Base-by-base conservation (phyloP, 192 early-diverging fungal genomes). In the Backusella parvicylindrica region DNA sequence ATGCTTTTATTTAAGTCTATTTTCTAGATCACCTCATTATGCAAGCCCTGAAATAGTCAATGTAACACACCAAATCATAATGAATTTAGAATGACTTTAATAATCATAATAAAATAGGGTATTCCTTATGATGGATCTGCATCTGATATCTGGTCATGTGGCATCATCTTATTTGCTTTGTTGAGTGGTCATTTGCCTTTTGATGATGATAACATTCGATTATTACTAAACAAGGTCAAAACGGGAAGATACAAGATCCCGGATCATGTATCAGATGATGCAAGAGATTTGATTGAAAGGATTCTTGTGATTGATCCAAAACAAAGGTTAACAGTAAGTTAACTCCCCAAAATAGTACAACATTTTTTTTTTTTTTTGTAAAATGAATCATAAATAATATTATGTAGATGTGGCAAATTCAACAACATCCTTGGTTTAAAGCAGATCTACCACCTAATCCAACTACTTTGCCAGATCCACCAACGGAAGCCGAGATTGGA, bases 11-110 rank as follows among this genome's bases (percentile, higher is more conserved):
- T n/a, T n/a, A n/a, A n/a, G n/a, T n/a, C n/a, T n/a, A n/a, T n/a
- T n/a, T n/a, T n/a, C 15, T 67, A 90, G 89, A 9, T 91, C 90
- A 3, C 92, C 92, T 1, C 90, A 93, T 70, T 93, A 93, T 70
- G 91, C 91, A 38, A 86, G 85, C 68, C 92, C 92, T n/a, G 92
- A 93, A 79, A 91, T 93, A 72, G 91, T 93, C 66, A 86, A 81
- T 69, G 86, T 83, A 75, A 11, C 0, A 28, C 26, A 6, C 13
- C 15, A 35, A 40, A 28, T 28, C 15, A 73, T 16, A 36, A 11
- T 21, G 28, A 43, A 47, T 21, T 11, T 4, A 6, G 2, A 37
- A 40, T n/a, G n/a, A n/a, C n/a, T n/a, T n/a, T 33, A 49, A n/a
- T 5, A 50, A 41, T 68, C 31, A 3, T 28, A 13, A 43, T 77